These are phyloP conservation scores for Pythium sp. DNA, from an alignment of 352 stramenopile species.

Conservation along the genomic window DNA sequence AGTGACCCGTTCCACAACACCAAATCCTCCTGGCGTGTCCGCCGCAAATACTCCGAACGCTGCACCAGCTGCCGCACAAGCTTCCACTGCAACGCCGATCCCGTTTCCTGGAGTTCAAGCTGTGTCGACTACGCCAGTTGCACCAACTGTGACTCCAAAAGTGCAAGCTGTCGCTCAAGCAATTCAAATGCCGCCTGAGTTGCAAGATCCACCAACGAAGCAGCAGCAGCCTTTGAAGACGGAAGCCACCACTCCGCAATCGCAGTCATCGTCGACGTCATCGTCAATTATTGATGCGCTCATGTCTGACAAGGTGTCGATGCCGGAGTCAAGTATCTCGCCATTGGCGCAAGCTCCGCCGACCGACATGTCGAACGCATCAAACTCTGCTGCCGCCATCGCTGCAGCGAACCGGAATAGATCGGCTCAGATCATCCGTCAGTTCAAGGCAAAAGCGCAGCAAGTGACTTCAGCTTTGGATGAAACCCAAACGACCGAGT, in stretches of 20 bases:
- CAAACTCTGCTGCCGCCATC: constrained; percentile 24
- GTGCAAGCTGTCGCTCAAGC: constrained; percentile 36
- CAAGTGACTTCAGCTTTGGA: constrained; percentile 82
- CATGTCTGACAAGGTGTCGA: constrained; percentile 42
- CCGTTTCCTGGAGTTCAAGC: constrained; percentile 58
- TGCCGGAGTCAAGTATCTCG: constrained; percentile 34
- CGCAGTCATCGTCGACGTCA: constrained; percentile 20
- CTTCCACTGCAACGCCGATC: constrained; percentile 34
- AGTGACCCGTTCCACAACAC: constrained; percentile 29
- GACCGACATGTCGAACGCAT: constrained; percentile 5
- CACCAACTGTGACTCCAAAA: constrained; percentile 17
- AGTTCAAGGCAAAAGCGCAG: constrained; percentile 76
- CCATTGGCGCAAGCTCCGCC: constrained; percentile 17
- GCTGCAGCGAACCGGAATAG: constrained; percentile 52
- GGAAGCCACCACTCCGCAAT: constrained; percentile 26
- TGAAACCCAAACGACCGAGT: constrained; percentile 74
- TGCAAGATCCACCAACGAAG: constrained; percentile 48
- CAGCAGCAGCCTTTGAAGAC: constrained; percentile 24
- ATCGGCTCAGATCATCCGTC: constrained; percentile 77
- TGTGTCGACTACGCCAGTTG: constrained; percentile 17
- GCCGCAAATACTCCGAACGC: constrained; percentile 7
- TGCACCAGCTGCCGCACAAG: constrained; percentile 14
- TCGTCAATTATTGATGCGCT: constrained; percentile 41
- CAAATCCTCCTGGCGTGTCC: constrained; percentile 19
- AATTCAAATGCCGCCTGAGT: constrained; percentile 74